Base-by-base conservation (phyloP, 108 stramenopile species). In the Stephanodiscus triporus region DNA sequence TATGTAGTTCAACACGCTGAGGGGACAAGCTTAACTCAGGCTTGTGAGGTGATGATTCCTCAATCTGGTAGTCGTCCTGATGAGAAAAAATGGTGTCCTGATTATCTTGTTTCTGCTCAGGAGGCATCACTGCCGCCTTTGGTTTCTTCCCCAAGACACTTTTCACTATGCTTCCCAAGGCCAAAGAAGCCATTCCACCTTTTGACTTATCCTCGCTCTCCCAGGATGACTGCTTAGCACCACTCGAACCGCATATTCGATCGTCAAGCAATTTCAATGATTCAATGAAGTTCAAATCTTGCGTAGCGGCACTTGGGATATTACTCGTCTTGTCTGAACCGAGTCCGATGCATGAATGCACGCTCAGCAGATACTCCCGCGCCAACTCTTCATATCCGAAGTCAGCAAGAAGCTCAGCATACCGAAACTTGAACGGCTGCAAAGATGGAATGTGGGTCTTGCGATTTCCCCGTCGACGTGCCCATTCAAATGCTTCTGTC, bases 401-500 rank as follows among this genome's bases (percentile, higher is more conserved):
- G 57, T 96, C 93, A 2, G 83, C 87, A 27, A 94, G 82, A 16
- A 85, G 83, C 68, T 81, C 81, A 9, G 93, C 93, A 60, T 93
- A 94, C 17, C 79, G 67, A 19, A 94, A 58, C 59, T 96, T 94
- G 72, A 94, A 91, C 17, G 87, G 78, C 65, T 92, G 92, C 20
- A 96, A 83, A 20, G 67, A 68, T 23, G 76, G 80, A 22, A 94
- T 78, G 26, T 66, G 66, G 11, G 93, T 87, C 56, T 86, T 82
- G 50, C 76, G 80, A 72, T 96, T 96, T 34, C 92, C 93, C 69
- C 62, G 78, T 8, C 93, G 84, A 56, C 90, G 90, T 7, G 95
- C 89, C 95, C 95, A 96, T 69, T 96, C 95, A 63, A 90, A 96
- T 4, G 93, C 95, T 70, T 96, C 95, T n/a, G 95, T 91, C 37